Evolutionary conservation across 768 basidiomycete genomes (phyloP).

Genomic region (Hebeloma cylindrosporum): DNA sequence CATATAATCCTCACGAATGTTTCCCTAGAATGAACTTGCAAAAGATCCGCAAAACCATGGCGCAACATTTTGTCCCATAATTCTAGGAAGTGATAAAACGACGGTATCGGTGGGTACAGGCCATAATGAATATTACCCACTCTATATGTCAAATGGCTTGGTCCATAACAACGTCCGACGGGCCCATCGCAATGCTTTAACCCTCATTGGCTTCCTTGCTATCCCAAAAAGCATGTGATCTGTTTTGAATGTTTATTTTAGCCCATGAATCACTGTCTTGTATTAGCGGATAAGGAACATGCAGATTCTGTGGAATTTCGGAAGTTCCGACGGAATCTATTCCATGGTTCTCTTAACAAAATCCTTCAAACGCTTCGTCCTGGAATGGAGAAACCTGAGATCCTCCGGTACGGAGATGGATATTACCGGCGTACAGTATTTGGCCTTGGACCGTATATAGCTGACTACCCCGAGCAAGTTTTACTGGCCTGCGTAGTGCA

Average conservation of each 20-base stretch:
- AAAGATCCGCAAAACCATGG: conserved; percentile 24
- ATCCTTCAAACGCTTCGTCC: conserved; percentile 24
- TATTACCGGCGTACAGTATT: conserved; percentile 28
- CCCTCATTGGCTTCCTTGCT: conserved; percentile 19
- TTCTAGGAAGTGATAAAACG: conserved; percentile 41
- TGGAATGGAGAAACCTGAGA: conserved; percentile 27
- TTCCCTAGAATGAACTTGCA: conserved; percentile 25
- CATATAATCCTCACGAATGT: neutral
- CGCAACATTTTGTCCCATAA: conserved; percentile 30
- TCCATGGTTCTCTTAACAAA: conserved; percentile 26
- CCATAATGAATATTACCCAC: conserved; percentile 36
- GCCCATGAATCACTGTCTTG: neutral
- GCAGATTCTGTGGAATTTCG: conserved; percentile 19
- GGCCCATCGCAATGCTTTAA: conserved; percentile 30
- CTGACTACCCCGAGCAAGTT: conserved; percentile 38
- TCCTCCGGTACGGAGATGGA: conserved; percentile 30
- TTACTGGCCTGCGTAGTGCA: conserved; percentile 31
- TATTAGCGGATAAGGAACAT: neutral
- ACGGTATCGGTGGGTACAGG: conserved; percentile 37
- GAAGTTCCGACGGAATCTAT: conserved; percentile 29
- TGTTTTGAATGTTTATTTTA: neutral
- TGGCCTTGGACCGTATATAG: conserved; percentile 34
- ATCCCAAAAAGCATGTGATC: conserved; percentile 1
- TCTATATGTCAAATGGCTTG: conserved; percentile 34
- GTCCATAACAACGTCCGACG: conserved; percentile 31